Base-by-base conservation (phyloP, 768 basidiomycete species). In the Kwoniella heveanensis region DNA sequence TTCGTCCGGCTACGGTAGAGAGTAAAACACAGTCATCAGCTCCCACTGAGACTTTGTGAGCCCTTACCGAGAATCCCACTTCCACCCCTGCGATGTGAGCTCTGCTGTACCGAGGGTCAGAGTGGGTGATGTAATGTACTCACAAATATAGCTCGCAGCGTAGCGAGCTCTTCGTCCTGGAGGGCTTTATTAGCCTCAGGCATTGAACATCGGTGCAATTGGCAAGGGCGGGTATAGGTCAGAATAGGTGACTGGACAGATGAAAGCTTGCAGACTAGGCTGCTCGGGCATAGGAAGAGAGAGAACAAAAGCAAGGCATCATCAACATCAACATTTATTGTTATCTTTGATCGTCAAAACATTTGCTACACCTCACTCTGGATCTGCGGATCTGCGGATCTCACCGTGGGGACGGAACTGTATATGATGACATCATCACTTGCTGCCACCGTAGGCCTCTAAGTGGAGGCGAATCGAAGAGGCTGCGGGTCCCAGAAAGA, bases 161-260 rank as follows among this genome's bases (percentile, higher is more conserved):
- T 58, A 48, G 68, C 64, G 30, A 76, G 71, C 69, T 79, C 78
- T 54, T 76, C 69, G 36, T 74, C 69, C 50, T 76, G 76, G 55
- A 66, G 46, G 62, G 64, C 57, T 63, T 61, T 64, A 49, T 73
- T 67, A 64, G 67, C 62, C 65, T 72, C 69, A 54, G 66, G 57
- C 74, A 76, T 76, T 46, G 37, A 57, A 64, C 71, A 73, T 73
- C 51, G 27, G 57, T 57, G 61, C 19, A 13, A 21, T 29, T 7
- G 25, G 21, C 47, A 9, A 29, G 10, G 25, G 24, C 46, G 50
- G 24, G 22, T 50, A 32, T 17, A 37, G 30, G 27, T 10, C 22
- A 48, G 44, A 17, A 22, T 7, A 44, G 10, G 8, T 9, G 39
- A 44, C 4, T 10, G 39, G 32, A 36, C 3, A 17, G 39, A 17